Evolutionary conservation across 164 flowering plant species (phyloP), one percentile per base, ranked within the genome.

Genomic region (Malania oleifera): DNA sequence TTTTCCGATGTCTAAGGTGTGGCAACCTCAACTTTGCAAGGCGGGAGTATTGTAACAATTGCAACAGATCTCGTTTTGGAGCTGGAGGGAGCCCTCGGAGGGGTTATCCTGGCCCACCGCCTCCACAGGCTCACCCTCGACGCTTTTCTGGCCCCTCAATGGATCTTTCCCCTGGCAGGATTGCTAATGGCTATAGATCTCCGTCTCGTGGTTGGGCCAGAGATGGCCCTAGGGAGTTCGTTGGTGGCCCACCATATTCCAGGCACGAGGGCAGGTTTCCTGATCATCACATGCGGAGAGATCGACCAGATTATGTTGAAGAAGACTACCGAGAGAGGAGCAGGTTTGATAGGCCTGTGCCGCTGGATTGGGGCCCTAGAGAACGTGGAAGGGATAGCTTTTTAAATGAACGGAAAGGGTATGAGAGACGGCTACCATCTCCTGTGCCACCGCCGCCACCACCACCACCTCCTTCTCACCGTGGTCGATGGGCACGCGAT

Each of bases 21-120:
- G 72, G 71, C 48, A 86, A 91, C 70, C 69, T 91, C 64, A 91
- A 91, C 75, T 91, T 91, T 74, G 96, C 95, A 25, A 75, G 96
- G 61, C 71, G 98, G 35, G 90, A 83, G 19, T 57, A 60, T 70
- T 89, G 98, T 58, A 85, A 87, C 76, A 85, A 80, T 61, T 91
- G 98, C 79, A 70, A 82, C 59, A 80, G 72, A 52, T 60, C 62
- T 56, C 90, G 92, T 27, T 53, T 60, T 65, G 80, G 77, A 47
- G 68, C 77, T 61, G 73, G 56, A 5, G 70, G 75, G 54, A 80
- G 87, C 74, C 89, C 93, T 44, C 70, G 84, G 1, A 73, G 90
- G 61, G 80, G 73, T 38, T 81, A 71, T 73, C 67, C 66, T 31
- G 81, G 76, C 13, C 86, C 85, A 40, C 80, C 80, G 13, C 74